These are phyloP conservation scores for Neonectria magnoliae DNA, from an alignment of 2,329 filamentous ascomycete species.

Conservation along the genomic window DNA sequence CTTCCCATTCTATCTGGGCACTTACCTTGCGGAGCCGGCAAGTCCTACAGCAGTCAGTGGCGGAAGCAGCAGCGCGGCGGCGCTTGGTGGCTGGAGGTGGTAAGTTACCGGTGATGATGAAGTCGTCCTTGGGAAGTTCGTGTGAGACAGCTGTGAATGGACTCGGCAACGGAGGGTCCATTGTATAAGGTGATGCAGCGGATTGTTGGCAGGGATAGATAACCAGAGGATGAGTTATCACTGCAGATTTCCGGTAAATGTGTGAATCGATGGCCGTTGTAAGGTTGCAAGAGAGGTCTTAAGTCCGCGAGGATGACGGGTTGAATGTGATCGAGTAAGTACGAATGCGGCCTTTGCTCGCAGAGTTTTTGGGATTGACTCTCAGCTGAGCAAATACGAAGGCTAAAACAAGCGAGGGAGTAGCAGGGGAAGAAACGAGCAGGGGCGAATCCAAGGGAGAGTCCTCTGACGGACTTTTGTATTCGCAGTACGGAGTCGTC, in stretches of 20 bases:
- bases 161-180: conserved; percentile 9
- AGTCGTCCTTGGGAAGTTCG: conserved; percentile 6
- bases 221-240: background rate
- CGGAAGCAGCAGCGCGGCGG: conserved; percentile 42
- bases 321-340: background rate
- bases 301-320: background rate
- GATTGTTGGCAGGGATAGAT: background rate
- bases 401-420: background rate
- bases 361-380: background rate
- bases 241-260: too few species aligned
- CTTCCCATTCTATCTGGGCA: background rate
- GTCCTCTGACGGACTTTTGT: background rate
- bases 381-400: background rate
- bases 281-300: background rate
- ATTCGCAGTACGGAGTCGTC: too few species aligned
- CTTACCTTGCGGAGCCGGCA: conserved; percentile 52
- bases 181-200: background rate
- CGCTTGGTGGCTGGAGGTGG: conserved; percentile 44
- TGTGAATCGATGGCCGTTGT: background rate
- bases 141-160: conserved; percentile 14
- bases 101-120: conserved; percentile 24
- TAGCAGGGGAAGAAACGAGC: background rate
- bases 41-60: conserved; percentile 50
- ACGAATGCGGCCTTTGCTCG: background rate
- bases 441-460: background rate